These are phyloP conservation scores for Sextonia rubra DNA, from an alignment of 164 flowering plant species.

Conservation along the genomic window DNA sequence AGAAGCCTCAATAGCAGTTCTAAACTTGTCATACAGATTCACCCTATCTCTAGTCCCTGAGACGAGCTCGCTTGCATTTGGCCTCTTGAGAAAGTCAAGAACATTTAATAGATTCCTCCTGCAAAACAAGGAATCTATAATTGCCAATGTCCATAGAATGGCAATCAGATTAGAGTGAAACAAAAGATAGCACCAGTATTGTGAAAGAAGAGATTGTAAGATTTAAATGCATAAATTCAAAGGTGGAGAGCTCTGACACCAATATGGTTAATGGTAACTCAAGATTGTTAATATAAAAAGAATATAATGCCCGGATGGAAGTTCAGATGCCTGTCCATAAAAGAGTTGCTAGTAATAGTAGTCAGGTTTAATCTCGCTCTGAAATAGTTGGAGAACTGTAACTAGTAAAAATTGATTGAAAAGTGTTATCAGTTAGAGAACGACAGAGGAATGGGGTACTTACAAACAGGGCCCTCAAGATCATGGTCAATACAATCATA, in stretches of 20 bases:
- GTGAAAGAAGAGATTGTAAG: neutral
- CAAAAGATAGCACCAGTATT: neutral
- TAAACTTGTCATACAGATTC: conserved; percentile 77
- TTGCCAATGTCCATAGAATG: neutral
- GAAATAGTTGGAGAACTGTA: no score
- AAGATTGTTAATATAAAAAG: neutral
- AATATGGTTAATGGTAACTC: neutral
- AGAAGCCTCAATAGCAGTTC: conserved; percentile 60
- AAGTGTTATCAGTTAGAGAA: no score
- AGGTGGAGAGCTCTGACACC: neutral
- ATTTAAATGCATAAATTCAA: neutral
- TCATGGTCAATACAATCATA: no score
- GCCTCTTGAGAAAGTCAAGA: conserved; percentile 81
- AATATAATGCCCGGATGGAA: neutral
- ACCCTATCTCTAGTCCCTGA: conserved; percentile 93
- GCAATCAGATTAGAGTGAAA: neutral
- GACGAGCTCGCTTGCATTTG: conserved; percentile 81
- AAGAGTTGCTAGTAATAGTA: neutral
- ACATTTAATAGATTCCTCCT: conserved; percentile 92
- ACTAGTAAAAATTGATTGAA: no score
- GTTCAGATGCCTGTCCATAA: neutral
- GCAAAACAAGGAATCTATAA: conserved; percentile 18
- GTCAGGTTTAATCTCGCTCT: neutral
- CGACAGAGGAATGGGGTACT: no score
- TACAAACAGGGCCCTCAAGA: no score